phyloP scores from a whole-genome alignment of 257 asterid species.

The Striga asiatica region DNA sequence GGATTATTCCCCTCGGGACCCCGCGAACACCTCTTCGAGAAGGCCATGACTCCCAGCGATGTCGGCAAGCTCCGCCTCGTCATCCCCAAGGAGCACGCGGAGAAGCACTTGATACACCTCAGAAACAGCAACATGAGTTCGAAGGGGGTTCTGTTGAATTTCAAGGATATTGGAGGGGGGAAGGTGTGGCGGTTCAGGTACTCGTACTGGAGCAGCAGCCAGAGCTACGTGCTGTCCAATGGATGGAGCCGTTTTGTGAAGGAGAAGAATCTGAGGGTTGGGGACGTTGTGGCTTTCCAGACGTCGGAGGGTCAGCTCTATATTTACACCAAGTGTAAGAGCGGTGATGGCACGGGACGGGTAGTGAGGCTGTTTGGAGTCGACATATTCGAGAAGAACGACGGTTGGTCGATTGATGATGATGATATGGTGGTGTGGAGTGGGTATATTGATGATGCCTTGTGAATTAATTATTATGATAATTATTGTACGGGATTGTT shows the following conservation, averaged over 20 bases:
- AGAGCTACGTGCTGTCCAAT: constrained; percentile 70
- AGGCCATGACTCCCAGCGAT: constrained; percentile 82
- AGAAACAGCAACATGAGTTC: constrained; percentile 13
- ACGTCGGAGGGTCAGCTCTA: constrained; percentile 56
- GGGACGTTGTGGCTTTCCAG: constrained; percentile 55
- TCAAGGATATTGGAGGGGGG: constrained; percentile 55
- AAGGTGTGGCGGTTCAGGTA: constrained; percentile 82
- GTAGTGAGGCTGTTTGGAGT: constrained; percentile 64
- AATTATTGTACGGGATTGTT: too few relatives aligned
- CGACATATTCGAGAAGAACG: constrained; percentile 30
- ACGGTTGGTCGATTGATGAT: background rate
- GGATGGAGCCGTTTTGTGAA: constrained; percentile 92
- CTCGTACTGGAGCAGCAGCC: constrained; percentile 86
- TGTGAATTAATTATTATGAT: too few relatives aligned
- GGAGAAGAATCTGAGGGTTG: constrained; percentile 60
- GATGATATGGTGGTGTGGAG: too few relatives aligned
- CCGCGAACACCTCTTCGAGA: constrained; percentile 64
- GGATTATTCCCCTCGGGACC: constrained; percentile 11
- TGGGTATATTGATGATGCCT: too few relatives aligned
- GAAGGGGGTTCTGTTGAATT: constrained; percentile 52
- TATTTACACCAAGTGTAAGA: constrained; percentile 49
- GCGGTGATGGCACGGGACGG: constrained; percentile 12
- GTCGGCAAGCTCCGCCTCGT: constrained; percentile 68
- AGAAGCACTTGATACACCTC: constrained; percentile 60
- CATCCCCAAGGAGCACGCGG: constrained; percentile 76